Percentiles rank a stretch among this genome's conserved stretches.
Evolutionary conservation across 2,329 filamentous ascomycete genomes (phyloP).

Genomic region (Botrytis porri): DNA sequence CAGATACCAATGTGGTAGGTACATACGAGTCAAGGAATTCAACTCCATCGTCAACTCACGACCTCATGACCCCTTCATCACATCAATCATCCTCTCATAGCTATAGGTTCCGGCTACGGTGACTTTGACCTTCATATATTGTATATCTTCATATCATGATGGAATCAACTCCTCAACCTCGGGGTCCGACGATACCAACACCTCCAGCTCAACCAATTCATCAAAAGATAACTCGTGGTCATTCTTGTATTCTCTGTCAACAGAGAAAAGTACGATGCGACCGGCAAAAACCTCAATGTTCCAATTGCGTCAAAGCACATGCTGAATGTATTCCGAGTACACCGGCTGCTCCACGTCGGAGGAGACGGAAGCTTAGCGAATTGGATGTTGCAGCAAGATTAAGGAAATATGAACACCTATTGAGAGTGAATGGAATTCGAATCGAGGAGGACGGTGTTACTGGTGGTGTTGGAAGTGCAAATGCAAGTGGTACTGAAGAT

Average conservation of each 20-base stretch:
- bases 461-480: neutral
- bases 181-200: neutral
- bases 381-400: conserved; percentile 32
- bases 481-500: conserved; percentile 1
- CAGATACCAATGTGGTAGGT: neutral
- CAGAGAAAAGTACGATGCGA: conserved; percentile 37
- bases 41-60: neutral
- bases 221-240: conserved; percentile 29
- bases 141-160: neutral
- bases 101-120: too few relatives aligned
- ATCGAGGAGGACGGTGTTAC: conserved; percentile 29
- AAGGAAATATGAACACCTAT: conserved; percentile 32
- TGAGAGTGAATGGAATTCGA: conserved; percentile 33
- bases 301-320: conserved; percentile 36
- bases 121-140: neutral
- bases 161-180: conserved; percentile 17
- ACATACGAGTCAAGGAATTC: neutral
- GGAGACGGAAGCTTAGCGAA: conserved; percentile 33
- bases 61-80: conserved; percentile 40
- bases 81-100: conserved; percentile 7
- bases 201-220: conserved; percentile 1
- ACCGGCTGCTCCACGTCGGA: conserved; percentile 31
- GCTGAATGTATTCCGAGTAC: conserved; percentile 33
- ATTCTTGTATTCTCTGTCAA: conserved; percentile 36
- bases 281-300: conserved; percentile 33